Base-by-base conservation (phyloP, 371 early-diverging fungal genomes). In the Mortierella sp. region DNA sequence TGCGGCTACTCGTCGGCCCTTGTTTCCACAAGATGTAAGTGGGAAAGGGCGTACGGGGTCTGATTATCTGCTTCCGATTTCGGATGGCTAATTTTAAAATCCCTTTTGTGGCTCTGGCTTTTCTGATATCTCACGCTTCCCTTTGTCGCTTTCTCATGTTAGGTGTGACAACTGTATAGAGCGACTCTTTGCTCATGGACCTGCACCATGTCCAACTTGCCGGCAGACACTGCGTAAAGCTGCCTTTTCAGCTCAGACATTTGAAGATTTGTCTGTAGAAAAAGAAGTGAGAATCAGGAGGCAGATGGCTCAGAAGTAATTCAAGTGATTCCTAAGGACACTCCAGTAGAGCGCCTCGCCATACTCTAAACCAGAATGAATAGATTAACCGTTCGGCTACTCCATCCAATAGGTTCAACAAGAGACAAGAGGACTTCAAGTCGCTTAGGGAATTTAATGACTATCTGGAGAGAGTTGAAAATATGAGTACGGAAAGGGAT, bases 1-100 rank as follows among this genome's bases (percentile, higher is more conserved):
- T 99, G 85, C 93, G 92, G 74, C 87, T 99, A 25, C 90, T 96
- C 45, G 97, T 98, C 21, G 94, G 96, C 53, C 97, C 98, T 19
- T 99, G 99, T 82, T 98, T 96, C 79, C 99, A 99, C 86, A 97
- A 95, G 83, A 94, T 99, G 95, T 96, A 89, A 66, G 87, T 58
- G 59, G 7, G 7, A n/a, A n/a, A n/a, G n/a, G n/a, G n/a, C n/a
- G n/a, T n/a, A n/a, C n/a, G n/a, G n/a, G n/a, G n/a, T n/a, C n/a
- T n/a, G n/a, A n/a, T n/a, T n/a, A n/a, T n/a, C n/a, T 12, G 44
- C 23, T 15, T n/a, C 25, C 11, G 26, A 53, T 4, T 19, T 12
- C 16, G n/a, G n/a, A 50, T 1, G 28, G 23, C 45, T 67, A 47
- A n/a, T 21, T 19, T 25, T 4, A 4, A 19, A 4, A 63, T 66